Evolutionary conservation across 148 eudicot genomes (phyloP), one percentile per base, ranked within the genome.

Genomic region (Camellia sinensis): DNA sequence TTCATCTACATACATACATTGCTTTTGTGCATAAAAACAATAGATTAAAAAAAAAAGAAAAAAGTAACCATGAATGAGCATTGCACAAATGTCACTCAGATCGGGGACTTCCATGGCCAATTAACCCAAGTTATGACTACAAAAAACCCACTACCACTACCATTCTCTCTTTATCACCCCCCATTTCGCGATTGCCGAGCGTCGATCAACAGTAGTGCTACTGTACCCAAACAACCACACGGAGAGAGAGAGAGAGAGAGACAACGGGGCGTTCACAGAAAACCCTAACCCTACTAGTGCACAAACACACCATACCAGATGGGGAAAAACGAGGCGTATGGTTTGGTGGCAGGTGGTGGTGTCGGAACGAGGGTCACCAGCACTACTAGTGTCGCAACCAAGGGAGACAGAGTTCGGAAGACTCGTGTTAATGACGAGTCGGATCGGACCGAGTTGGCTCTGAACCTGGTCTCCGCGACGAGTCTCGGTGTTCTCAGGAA

Each of bases 51-150:
- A 41, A 59, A 74, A 74, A 57, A 10, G 0, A 57, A 57, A 29
- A 43, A 61, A 60, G 71, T 7, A 41, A 77, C 48, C 76, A 74
- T 77, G 82, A 81, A 84, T 84, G 82, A 75, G 45, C 45, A 10
- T 71, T 71, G 82, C 65, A 85, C 87, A 85, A 85, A 79, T 85
- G 84, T 82, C 87, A 75, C 0, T 29, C 73, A 15, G 46, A 67
- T 40, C 5, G 22, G 71, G 62, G 21, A 44, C 50, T 14, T 5
- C 21, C 63, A 40, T 43, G 18, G 48, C 71, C 50, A 67, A 40
- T 67, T 67, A 67, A 67, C 50, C 71, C 48, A 18, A 40, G 71
- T 67, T 15, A 43, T 48, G 22, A 46, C 43, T 18, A 75, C 13
- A 75, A 59, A 73, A 74, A 60, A 1, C 48, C 66, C 79, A 67